Evolutionary conservation across 306 rosid genomes (phyloP).

Genomic region (Cajanus cajan): DNA sequence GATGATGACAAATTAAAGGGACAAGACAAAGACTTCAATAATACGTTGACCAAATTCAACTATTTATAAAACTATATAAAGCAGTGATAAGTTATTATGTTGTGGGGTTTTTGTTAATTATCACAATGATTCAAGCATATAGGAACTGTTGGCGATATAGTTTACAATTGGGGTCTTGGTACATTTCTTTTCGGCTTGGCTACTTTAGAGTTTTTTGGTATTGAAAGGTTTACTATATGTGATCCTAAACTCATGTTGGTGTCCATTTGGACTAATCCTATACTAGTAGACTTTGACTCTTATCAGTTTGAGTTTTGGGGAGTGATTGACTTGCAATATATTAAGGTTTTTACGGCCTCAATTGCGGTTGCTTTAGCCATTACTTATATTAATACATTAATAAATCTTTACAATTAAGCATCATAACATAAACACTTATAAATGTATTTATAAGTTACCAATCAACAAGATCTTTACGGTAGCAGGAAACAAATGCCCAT

Average conservation of each 20-base stretch:
- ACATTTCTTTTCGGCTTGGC: neutral
- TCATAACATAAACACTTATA: no score
- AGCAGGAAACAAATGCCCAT: no score
- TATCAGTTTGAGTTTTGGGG: neutral
- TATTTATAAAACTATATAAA: neutral
- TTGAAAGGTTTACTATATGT: neutral
- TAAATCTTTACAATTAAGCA: no score
- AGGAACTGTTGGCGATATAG: neutral
- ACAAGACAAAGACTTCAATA: neutral
- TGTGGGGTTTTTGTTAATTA: neutral
- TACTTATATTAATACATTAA: no score
- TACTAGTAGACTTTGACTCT: neutral
- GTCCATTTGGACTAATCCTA: constrained; percentile 12
- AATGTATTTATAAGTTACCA: no score
- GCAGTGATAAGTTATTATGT: no score
- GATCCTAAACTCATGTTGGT: neutral
- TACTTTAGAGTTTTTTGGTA: neutral
- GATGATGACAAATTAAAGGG: neutral
- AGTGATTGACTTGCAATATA: neutral
- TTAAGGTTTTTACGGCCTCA: no score
- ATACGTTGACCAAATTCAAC: neutral
- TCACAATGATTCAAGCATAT: neutral
- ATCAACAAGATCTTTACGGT: no score
- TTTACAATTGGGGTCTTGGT: neutral
- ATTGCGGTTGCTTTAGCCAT: no score